A percentile compares a stretch with the other conserved stretches of the same genome.
phyloP scores from a whole-genome alignment of 257 asterid genomes.

The Orobanche coerulescens region DNA sequence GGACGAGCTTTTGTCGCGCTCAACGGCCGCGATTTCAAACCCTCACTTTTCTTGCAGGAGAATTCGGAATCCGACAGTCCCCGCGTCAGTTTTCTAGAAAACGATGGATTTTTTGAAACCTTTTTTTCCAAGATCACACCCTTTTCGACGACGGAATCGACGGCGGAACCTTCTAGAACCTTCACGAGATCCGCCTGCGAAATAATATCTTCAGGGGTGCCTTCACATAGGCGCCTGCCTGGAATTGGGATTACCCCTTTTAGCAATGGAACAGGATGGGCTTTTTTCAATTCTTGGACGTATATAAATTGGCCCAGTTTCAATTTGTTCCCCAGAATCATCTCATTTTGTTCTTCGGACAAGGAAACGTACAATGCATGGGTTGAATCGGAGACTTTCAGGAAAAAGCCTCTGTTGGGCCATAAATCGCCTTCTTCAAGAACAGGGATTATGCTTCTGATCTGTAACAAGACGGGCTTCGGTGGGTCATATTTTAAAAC shows the following conservation, averaged over 20 bases:
- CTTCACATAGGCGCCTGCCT: conserved; percentile 52
- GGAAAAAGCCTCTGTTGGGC: conserved; percentile 63
- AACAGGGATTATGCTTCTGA: conserved; percentile 71
- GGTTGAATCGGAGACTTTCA: conserved; percentile 61
- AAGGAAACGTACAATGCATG: conserved; percentile 58
- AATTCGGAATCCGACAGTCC: conserved; percentile 31
- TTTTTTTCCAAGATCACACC: conserved; percentile 56
- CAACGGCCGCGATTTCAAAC: conserved; percentile 20
- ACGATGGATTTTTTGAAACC: conserved; percentile 14
- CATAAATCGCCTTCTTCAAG: conserved; percentile 66
- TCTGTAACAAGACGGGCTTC: conserved; percentile 45
- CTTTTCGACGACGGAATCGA: conserved; percentile 47
- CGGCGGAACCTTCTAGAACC: conserved; percentile 24
- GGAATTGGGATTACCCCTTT: conserved; percentile 50
- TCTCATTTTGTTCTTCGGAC: conserved; percentile 49
- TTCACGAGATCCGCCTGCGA: conserved; percentile 27
- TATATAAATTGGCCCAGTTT: conserved; percentile 60
- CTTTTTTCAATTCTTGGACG: conserved; percentile 37
- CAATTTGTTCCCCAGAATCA: conserved; percentile 51
- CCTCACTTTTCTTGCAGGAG: conserved; percentile 15
- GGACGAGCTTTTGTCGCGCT: conserved; percentile 35
- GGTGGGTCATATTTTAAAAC: conserved; percentile 21
- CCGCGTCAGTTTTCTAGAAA: conserved; percentile 17
- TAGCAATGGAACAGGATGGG: conserved; percentile 57
- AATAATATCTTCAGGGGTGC: conserved; percentile 46